These are phyloP conservation scores for Lepiota brunneoincarnata DNA, from an alignment of 768 basidiomycete genomes.

Conservation along the genomic window DNA sequence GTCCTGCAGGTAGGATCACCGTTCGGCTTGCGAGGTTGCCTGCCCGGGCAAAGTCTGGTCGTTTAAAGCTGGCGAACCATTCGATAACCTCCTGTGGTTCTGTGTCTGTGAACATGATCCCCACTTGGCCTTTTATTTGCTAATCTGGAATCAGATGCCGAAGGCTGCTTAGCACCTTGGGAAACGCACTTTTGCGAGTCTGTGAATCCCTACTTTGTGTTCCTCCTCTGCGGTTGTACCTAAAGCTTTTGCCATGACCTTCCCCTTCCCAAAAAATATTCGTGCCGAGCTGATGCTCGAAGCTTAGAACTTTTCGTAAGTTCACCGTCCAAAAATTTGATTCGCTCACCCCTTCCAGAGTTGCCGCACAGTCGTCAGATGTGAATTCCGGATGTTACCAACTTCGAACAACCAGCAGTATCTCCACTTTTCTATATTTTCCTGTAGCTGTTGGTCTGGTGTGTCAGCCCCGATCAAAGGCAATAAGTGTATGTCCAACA, in stretches of 20 bases:
- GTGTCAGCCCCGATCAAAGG: not conserved
- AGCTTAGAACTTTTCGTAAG: not conserved
- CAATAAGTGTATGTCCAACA: slow-evolving; percentile 15
- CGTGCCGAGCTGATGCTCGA: slow-evolving; percentile 65
- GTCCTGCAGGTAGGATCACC: slow-evolving; percentile 76
- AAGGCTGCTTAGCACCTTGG: not conserved
- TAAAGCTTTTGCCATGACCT: slow-evolving; percentile 95
- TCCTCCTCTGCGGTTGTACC: slow-evolving; percentile 88
- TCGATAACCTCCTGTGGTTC: slow-evolving; percentile 88
- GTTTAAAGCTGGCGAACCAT: slow-evolving; percentile 91
- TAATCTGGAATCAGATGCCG: slow-evolving; percentile 28
- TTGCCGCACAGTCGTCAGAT: slow-evolving; percentile 89
- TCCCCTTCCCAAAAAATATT: slow-evolving; percentile 83
- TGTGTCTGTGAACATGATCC: slow-evolving; percentile 88
- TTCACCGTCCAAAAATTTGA: not conserved
- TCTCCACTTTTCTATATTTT: slow-evolving; percentile 83
- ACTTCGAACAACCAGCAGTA: slow-evolving; percentile 97
- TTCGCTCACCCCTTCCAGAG: slow-evolving; percentile 85
- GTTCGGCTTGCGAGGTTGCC: slow-evolving; percentile 78
- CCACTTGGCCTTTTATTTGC: slow-evolving; percentile 95
- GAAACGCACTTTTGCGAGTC: slow-evolving; percentile 68
- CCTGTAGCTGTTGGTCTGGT: slow-evolving; percentile 59
- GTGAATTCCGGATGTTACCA: slow-evolving; percentile 92
- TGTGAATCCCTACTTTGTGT: slow-evolving; percentile 71
- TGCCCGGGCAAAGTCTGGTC: slow-evolving; percentile 88